Conservation (phyloP, 1,284 basidiomycete species). For the Irpex sp. region DNA sequence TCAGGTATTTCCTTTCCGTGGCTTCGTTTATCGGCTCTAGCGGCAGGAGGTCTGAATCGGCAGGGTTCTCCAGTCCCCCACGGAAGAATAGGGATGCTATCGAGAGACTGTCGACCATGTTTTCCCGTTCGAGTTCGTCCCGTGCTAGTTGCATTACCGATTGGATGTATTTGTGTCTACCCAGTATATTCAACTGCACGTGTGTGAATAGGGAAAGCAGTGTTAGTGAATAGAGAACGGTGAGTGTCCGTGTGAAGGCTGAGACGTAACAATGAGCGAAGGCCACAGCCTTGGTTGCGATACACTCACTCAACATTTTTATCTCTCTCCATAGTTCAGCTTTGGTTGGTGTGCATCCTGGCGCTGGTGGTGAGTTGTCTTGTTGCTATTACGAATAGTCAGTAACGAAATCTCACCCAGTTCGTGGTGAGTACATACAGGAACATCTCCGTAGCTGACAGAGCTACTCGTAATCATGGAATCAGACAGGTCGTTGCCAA, state of each 20-base stretch:
- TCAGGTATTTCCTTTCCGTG: conserved; percentile 77
- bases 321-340: conserved; percentile 82
- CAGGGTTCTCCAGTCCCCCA: conserved; percentile 23
- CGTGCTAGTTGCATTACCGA: conserved; percentile 63
- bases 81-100: conserved; percentile 32
- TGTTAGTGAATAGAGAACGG: conserved; percentile 78
- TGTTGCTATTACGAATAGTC: not conserved
- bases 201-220: conserved; percentile 80
- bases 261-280: not conserved
- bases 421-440: conserved; percentile 2
- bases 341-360: conserved; percentile 40
- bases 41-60: conserved; percentile 30
- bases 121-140: conserved; percentile 55
- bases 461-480: conserved; percentile 32
- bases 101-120: conserved; percentile 37
- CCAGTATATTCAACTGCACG: conserved; percentile 81
- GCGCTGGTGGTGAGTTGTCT: not conserved
- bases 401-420: not conserved
- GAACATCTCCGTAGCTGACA: conserved; percentile 23
- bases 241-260: conserved; percentile 87
- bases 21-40: conserved; percentile 43
- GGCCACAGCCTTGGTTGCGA: not conserved
- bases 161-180: conserved; percentile 77
- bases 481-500: conserved; percentile 22
- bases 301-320: conserved; percentile 67